phyloP scores from a whole-genome alignment of 1,284 basidiomycete genomes.

The Sanguinoderma infundibulare region DNA sequence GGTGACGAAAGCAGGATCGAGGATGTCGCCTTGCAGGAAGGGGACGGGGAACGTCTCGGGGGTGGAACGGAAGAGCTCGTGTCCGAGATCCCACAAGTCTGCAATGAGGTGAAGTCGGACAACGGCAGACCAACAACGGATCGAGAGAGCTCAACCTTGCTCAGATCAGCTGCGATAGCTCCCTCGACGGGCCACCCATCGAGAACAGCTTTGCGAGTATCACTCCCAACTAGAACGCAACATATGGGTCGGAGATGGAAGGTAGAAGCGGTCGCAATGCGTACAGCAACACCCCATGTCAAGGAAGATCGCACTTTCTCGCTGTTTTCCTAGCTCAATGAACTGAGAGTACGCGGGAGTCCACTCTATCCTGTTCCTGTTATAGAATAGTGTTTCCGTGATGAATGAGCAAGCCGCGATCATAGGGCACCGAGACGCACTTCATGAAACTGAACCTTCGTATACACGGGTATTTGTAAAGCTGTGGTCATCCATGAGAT shows the following conservation, averaged over 20 bases:
- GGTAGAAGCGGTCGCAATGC: slow-evolving; percentile 26
- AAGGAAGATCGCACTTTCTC: slow-evolving; percentile 48
- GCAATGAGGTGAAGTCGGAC: slow-evolving; percentile 9
- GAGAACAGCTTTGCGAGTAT: slow-evolving; percentile 42
- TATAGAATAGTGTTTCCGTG: no score
- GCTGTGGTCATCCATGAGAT: slow-evolving; percentile 4
- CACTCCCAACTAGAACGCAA: slow-evolving; percentile 51
- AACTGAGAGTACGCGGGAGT: slow-evolving; percentile 21
- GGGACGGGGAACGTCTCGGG: slow-evolving; percentile 43
- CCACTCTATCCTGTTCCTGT: slow-evolving; percentile 22
- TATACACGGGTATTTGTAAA: slow-evolving; percentile 24
- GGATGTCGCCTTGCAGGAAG: slow-evolving; percentile 47
- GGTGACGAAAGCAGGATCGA: slow-evolving; percentile 39
- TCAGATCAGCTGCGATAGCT: slow-evolving; percentile 39
- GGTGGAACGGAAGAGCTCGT: slow-evolving; percentile 33
- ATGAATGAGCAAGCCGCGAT: no score
- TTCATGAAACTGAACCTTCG: slow-evolving; percentile 22
- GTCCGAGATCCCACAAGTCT: slow-evolving; percentile 35
- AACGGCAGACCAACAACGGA: slow-evolving; percentile 27
- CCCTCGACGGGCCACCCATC: slow-evolving; percentile 42
- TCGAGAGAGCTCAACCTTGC: slow-evolving; percentile 27
- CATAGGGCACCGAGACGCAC: slow-evolving; percentile 14
- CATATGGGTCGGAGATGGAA: no score
- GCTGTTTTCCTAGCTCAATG: slow-evolving; percentile 41
- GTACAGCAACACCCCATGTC: slow-evolving; percentile 53